Percentiles rank a stretch among this genome's conserved stretches.
These are phyloP conservation scores for Malassezia globosa DNA, from an alignment of 1,284 basidiomycete species.

Conservation along the genomic window DNA sequence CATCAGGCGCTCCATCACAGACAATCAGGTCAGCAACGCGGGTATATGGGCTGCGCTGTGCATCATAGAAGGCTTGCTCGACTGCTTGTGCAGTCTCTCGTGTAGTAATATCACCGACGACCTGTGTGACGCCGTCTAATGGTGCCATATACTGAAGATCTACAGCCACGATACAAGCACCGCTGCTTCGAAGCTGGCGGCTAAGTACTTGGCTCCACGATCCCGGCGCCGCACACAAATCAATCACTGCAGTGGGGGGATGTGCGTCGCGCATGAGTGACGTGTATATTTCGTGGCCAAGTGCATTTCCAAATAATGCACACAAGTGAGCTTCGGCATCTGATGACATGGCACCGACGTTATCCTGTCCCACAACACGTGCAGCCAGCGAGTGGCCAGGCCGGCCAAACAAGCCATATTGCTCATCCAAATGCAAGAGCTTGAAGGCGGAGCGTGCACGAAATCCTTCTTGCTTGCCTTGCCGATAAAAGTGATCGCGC, in stretches of 20 bases:
- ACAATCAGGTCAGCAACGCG: slow-evolving; percentile 50
- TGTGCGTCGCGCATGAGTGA: background rate
- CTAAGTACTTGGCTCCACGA: slow-evolving; percentile 49
- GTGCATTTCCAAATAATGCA: background rate
- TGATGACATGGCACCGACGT: background rate
- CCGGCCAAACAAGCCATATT: slow-evolving; percentile 51
- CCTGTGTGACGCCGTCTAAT: slow-evolving; percentile 51
- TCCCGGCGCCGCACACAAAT: slow-evolving; percentile 55
- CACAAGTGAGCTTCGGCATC: background rate
- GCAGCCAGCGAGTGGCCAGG: slow-evolving; percentile 15
- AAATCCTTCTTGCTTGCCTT: slow-evolving; percentile 50
- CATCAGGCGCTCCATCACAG: slow-evolving; percentile 56
- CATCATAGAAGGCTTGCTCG: slow-evolving; percentile 48
- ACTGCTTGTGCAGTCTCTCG: slow-evolving; percentile 52
- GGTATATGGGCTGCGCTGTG: background rate
- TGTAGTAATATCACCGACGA: slow-evolving; percentile 54
- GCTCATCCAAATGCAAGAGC: slow-evolving; percentile 51
- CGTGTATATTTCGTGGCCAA: background rate
- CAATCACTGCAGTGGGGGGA: slow-evolving; percentile 49
- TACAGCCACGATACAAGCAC: slow-evolving; percentile 50
- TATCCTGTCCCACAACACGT: background rate
- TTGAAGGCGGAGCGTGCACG: slow-evolving; percentile 55
- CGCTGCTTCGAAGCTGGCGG: slow-evolving; percentile 32
- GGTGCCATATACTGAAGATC: slow-evolving; percentile 56
- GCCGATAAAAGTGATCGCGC: slow-evolving; percentile 53